phyloP scores from a whole-genome alignment of 176 grass and related monocot genomes.

The Metroxylon sagu region DNA sequence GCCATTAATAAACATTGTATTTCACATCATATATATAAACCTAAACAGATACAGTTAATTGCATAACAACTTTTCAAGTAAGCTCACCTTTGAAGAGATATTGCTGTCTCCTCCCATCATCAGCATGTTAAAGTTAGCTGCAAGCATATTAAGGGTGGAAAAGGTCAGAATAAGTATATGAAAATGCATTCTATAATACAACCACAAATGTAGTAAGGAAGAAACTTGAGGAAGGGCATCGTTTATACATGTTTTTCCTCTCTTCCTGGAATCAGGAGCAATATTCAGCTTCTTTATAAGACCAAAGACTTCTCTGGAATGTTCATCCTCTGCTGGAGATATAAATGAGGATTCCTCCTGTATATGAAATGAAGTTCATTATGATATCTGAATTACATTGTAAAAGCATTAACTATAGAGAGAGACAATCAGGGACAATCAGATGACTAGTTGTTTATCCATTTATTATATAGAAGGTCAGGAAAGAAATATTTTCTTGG shows the following conservation, averaged over 20 bases:
- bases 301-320: slow-evolving; percentile 83
- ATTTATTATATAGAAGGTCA: no score
- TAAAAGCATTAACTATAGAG: background rate
- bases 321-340: slow-evolving; percentile 64
- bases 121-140: slow-evolving; percentile 65
- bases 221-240: background rate
- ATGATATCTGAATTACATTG: background rate
- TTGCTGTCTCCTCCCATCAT: slow-evolving; percentile 35
- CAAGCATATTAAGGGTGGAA: slow-evolving; percentile 10
- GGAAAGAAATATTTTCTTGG: no score
- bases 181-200: slow-evolving; percentile 3
- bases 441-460: no score
- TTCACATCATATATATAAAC: background rate
- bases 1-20: no score
- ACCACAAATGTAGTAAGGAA: background rate
- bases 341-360: slow-evolving; percentile 39
- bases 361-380: background rate
- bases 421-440: background rate
- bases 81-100: slow-evolving; percentile 65
- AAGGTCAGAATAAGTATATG: slow-evolving; percentile 12
- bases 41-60: no score
- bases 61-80: background rate
- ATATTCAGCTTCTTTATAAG: slow-evolving; percentile 97
- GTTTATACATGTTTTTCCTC: slow-evolving; percentile 54
- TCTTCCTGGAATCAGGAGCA: slow-evolving; percentile 61